These are phyloP conservation scores for Fagopyrum tataricum DNA, from an alignment of 148 eudicot species.

Conservation along the genomic window DNA sequence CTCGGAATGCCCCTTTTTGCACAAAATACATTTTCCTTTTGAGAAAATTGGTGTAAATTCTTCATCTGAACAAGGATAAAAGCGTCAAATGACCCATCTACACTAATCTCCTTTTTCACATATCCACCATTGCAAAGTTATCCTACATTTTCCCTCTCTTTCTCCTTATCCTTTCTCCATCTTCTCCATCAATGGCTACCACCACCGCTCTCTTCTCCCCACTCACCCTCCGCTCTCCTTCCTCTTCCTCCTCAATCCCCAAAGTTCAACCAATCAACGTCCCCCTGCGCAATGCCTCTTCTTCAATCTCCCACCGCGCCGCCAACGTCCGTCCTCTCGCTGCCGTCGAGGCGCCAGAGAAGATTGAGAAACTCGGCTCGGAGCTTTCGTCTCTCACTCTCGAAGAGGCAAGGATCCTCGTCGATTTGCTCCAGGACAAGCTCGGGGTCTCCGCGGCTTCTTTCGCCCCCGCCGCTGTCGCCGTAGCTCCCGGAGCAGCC, in stretches of 20 bases:
- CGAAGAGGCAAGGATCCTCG: constrained; percentile 69
- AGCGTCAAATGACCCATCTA: neutral
- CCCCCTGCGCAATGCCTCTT: constrained; percentile 29
- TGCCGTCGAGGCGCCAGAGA: constrained; percentile 75
- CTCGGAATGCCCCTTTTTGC: constrained; percentile 46
- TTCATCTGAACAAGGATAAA: neutral
- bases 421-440: constrained; percentile 79
- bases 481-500: constrained; percentile 23
- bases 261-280: constrained; percentile 22
- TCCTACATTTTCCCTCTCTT: neutral
- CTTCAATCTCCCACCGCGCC: constrained; percentile 29
- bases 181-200: constrained; percentile 21
- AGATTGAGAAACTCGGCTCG: constrained; percentile 43
- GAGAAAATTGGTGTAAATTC: neutral
- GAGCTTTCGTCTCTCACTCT: constrained; percentile 64
- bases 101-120: neutral
- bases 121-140: neutral
- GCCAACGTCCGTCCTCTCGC: constrained; percentile 61
- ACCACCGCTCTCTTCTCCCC: constrained; percentile 18
- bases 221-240: constrained; percentile 24
- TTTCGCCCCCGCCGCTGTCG: constrained; percentile 62
- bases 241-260: constrained; percentile 23
- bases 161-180: constrained; percentile 17
- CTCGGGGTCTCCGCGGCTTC: constrained; percentile 82
- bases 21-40: no score